Evolutionary conservation across 768 basidiomycete genomes (phyloP).

Genomic region (Dioszegia crocea): DNA sequence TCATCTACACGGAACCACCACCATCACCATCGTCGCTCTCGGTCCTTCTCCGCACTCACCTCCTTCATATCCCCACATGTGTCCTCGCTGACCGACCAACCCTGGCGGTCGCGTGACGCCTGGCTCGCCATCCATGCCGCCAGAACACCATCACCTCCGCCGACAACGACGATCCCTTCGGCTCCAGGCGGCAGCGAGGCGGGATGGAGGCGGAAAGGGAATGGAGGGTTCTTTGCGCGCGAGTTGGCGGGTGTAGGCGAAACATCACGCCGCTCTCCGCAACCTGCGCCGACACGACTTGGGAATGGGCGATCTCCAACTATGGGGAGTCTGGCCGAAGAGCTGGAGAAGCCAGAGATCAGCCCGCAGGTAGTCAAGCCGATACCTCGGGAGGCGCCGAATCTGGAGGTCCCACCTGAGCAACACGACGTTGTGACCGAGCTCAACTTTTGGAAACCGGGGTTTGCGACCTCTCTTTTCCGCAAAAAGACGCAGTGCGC

Average conservation of each 20-base stretch:
- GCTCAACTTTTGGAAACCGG: background rate
- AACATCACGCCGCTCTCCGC: background rate
- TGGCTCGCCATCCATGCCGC: slow-evolving; percentile 14
- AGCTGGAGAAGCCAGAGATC: background rate
- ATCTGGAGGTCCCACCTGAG: background rate
- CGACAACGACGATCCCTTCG: background rate
- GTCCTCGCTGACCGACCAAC: slow-evolving; percentile 4
- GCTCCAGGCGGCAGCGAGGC: background rate
- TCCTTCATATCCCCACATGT: background rate
- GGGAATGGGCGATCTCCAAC: background rate
- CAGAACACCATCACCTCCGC: slow-evolving; percentile 7
- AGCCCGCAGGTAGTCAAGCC: background rate
- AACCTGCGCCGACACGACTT: background rate
- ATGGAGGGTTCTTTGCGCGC: slow-evolving; percentile 6
- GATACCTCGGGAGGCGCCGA: background rate
- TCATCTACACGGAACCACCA: background rate
- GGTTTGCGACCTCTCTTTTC: slow-evolving; percentile 4
- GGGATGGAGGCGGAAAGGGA: slow-evolving; percentile 9
- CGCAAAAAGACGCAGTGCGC: slow-evolving; percentile 2
- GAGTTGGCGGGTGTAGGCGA: slow-evolving; percentile 6
- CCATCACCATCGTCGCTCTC: slow-evolving; percentile 9
- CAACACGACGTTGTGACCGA: background rate
- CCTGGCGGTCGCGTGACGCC: slow-evolving; percentile 12
- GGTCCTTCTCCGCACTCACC: slow-evolving; percentile 12
- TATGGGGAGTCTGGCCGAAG: background rate